These are phyloP conservation scores for Leccinum fibrillosum DNA, from an alignment of 768 basidiomycete genomes.

Conservation along the genomic window DNA sequence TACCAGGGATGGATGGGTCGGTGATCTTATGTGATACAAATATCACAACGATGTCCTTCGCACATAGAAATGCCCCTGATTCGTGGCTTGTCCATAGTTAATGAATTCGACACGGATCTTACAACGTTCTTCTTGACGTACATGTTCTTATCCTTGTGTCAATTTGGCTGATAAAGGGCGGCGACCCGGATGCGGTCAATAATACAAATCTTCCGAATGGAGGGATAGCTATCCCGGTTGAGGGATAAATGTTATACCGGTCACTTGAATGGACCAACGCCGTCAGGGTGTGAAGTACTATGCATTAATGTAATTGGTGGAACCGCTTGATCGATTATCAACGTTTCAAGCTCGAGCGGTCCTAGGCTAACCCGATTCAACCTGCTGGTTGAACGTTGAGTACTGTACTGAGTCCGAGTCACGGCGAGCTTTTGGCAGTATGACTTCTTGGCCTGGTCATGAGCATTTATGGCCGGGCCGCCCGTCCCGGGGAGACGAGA, in stretches of 20 bases:
- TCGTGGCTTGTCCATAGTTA: neutral
- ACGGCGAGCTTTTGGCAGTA: neutral
- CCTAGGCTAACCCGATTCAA: neutral
- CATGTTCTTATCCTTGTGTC: constrained; percentile 7
- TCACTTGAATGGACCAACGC: neutral
- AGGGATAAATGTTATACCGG: neutral
- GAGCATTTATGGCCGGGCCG: constrained; percentile 6
- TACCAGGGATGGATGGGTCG: constrained; percentile 64
- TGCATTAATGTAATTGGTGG: neutral
- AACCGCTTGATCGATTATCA: neutral
- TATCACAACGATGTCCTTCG: neutral
- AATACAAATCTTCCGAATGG: constrained; percentile 10
- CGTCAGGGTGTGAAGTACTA: neutral
- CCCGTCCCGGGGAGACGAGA: constrained; percentile 8
- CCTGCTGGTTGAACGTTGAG: neutral
- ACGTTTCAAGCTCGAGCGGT: neutral
- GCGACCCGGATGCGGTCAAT: neutral
- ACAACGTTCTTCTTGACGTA: constrained; percentile 16
- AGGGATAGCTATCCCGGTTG: neutral
- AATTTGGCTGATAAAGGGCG: constrained; percentile 2
- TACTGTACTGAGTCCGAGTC: neutral
- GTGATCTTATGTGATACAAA: constrained; percentile 13
- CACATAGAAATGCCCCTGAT: neutral
- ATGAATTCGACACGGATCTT: neutral
- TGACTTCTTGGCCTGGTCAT: neutral